Evolutionary conservation across 164 flowering plant genomes (phyloP).

Genomic region (Akebia trifoliata): DNA sequence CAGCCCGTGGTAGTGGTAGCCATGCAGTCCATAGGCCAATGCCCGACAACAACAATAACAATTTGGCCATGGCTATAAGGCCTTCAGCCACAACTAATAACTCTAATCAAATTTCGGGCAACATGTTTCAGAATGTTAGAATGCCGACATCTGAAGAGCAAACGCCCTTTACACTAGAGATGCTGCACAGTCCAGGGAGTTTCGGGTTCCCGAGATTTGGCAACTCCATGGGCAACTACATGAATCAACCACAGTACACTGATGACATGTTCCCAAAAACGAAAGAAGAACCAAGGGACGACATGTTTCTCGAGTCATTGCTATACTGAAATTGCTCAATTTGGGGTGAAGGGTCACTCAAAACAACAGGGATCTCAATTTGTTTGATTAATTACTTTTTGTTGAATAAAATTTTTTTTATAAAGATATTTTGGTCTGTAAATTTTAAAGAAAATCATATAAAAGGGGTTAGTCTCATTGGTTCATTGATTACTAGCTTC

Average conservation of each 20-base stretch:
- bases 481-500: too few species aligned
- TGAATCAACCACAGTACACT: constrained; percentile 10
- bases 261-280: constrained; percentile 8
- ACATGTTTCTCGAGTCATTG: constrained; percentile 27
- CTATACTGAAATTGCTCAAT: constrained; percentile 11
- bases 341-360: too few species aligned
- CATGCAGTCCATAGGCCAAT: constrained; percentile 29
- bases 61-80: constrained; percentile 30
- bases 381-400: too few species aligned
- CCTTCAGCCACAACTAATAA: constrained; percentile 28
- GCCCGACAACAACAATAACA: constrained; percentile 12
- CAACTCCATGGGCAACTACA: constrained; percentile 6
- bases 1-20: constrained; percentile 62
- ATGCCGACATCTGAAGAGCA: constrained; percentile 25
- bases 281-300: constrained; percentile 38
- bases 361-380: too few species aligned
- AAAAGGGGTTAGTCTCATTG: too few species aligned
- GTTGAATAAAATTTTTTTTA: too few species aligned
- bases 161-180: constrained; percentile 49
- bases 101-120: constrained; percentile 14
- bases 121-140: constrained; percentile 17
- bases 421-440: too few species aligned
- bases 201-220: constrained; percentile 18
- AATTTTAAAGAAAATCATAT: too few species aligned
- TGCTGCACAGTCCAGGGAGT: constrained; percentile 22